phyloP scores from a whole-genome alignment of 495 filamentous ascomycete genomes.

The Xylaria nigripes region DNA sequence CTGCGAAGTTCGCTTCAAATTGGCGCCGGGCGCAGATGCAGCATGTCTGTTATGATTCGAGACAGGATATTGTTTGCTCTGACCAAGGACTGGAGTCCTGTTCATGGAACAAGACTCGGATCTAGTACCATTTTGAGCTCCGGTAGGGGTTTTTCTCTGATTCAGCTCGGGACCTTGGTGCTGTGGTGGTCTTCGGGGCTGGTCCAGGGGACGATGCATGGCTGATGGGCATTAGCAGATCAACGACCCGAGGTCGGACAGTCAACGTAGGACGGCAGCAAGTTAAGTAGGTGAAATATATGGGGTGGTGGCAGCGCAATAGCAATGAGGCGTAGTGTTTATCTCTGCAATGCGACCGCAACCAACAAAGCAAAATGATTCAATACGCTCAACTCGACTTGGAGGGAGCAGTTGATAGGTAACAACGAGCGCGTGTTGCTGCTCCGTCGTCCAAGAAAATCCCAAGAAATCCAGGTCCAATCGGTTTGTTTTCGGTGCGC shows the following conservation, averaged over 20 bases:
- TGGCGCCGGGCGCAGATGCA: constrained; percentile 7
- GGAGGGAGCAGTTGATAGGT: background rate
- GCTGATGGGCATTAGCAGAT: constrained; percentile 8
- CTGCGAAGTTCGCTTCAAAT: constrained; percentile 18
- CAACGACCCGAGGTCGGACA: background rate
- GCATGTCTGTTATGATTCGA: constrained; percentile 22
- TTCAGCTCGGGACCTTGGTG: constrained; percentile 24
- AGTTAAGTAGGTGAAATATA: constrained; percentile 16
- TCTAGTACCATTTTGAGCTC: constrained; percentile 14
- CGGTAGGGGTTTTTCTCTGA: constrained; percentile 19
- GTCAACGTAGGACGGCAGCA: background rate
- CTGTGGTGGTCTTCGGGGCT: constrained; percentile 22
- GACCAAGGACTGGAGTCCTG: constrained; percentile 8
- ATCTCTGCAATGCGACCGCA: constrained; percentile 5
- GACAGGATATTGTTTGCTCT: constrained; percentile 24
- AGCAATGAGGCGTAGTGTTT: background rate
- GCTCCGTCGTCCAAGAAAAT: background rate
- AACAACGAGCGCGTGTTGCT: background rate
- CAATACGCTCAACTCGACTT: constrained; percentile 16
- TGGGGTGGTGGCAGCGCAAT: background rate
- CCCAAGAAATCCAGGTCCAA: background rate
- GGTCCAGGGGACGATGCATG: constrained; percentile 29
- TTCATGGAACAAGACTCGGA: constrained; percentile 19
- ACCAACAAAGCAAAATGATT: constrained; percentile 12
- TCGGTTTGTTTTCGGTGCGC: background rate